These are phyloP conservation scores for Globisporangium okanoganense DNA, from an alignment of 352 stramenopile genomes.

Conservation along the genomic window DNA sequence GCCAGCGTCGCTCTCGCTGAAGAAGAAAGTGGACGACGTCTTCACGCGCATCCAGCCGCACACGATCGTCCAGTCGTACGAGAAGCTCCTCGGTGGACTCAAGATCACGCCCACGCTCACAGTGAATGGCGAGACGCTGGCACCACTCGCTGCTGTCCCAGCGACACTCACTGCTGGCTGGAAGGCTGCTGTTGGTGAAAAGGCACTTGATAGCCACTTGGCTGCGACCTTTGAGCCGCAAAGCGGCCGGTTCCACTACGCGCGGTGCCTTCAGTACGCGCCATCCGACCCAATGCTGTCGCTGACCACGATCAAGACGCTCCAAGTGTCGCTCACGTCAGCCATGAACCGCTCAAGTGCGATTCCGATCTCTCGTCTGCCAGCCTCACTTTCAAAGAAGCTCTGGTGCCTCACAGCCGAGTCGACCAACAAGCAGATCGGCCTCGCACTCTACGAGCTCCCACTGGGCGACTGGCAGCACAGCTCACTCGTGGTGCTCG, in stretches of 20 bases:
- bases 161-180: conserved; percentile 16
- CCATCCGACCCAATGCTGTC: conserved; percentile 22
- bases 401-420: conserved; percentile 38
- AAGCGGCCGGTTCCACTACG: conserved; percentile 32
- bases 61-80: conserved; percentile 48
- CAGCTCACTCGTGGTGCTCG: conserved; percentile 47
- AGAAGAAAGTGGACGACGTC: conserved; percentile 43
- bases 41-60: conserved; percentile 51
- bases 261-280: conserved; percentile 27
- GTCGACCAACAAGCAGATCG: conserved; percentile 30
- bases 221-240: conserved; percentile 18
- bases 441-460: conserved; percentile 49
- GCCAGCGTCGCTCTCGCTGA: conserved; percentile 5
- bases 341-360: conserved; percentile 12
- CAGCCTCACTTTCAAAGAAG: conserved; percentile 13
- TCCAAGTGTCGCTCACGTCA: conserved; percentile 23
- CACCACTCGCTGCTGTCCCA: conserved; percentile 14
- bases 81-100: conserved; percentile 32
- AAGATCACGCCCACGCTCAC: conserved; percentile 26
- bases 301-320: conserved; percentile 23
- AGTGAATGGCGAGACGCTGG: conserved; percentile 38
- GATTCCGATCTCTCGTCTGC: conserved; percentile 9
- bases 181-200: conserved; percentile 11
- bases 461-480: conserved; percentile 29
- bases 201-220: conserved; percentile 1